phyloP scores from a whole-genome alignment of 495 filamentous ascomycete species.

The Choiromyces venosus region DNA sequence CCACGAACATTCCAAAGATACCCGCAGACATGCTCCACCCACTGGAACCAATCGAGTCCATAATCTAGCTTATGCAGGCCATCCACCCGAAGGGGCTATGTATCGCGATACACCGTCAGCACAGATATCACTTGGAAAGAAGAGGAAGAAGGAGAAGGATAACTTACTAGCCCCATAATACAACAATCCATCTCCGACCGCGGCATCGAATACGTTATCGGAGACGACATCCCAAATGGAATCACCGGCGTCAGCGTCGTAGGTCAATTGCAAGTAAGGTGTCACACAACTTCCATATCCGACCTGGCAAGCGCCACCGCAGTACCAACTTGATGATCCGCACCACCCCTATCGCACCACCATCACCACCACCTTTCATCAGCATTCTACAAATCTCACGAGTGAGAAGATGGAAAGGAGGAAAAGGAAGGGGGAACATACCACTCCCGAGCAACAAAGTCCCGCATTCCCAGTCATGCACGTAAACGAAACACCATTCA shows the following conservation, averaged over 20 bases:
- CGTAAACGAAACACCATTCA: slow-evolving; percentile 9
- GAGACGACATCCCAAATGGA: slow-evolving; percentile 32
- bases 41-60: neutral
- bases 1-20: neutral
- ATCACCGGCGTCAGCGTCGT: slow-evolving; percentile 31
- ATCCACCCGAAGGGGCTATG: slow-evolving; percentile 14
- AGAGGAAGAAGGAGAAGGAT: too few species aligned
- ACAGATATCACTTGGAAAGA: neutral
- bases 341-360: slow-evolving; percentile 21
- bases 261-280: slow-evolving; percentile 27
- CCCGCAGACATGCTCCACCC: neutral
- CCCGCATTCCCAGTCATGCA: slow-evolving; percentile 21
- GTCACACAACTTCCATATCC: slow-evolving; percentile 19
- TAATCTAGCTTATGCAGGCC: slow-evolving; percentile 13
- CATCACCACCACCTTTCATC: too few species aligned
- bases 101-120: neutral
- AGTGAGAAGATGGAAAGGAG: neutral
- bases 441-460: slow-evolving; percentile 28
- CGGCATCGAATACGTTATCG: slow-evolving; percentile 35
- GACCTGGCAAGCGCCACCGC: slow-evolving; percentile 25
- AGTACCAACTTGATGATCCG: slow-evolving; percentile 21
- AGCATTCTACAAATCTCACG: neutral
- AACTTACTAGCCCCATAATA: slow-evolving; percentile 31
- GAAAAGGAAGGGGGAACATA: neutral
- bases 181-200: slow-evolving; percentile 27